Evolutionary conservation across 1,284 basidiomycete species (phyloP).

Genomic region (Hemileia vastatrix): DNA sequence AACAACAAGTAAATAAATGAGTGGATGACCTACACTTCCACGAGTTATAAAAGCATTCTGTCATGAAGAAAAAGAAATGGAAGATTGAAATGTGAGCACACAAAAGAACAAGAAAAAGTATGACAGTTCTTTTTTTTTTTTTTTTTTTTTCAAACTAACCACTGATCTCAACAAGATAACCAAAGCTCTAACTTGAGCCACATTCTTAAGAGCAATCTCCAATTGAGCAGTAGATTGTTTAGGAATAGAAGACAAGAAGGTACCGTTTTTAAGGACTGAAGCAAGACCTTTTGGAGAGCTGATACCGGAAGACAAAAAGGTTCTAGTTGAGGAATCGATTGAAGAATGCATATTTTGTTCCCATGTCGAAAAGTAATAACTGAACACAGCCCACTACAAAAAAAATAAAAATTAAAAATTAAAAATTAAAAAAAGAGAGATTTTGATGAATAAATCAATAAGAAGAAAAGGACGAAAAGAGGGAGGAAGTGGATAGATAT

Average conservation of each 20-base stretch:
- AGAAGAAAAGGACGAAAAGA: background rate
- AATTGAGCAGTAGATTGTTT: constrained; percentile 5
- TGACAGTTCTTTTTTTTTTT: no score
- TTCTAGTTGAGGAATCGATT: background rate
- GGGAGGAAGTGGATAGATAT: background rate
- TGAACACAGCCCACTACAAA: constrained; percentile 10
- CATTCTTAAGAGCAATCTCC: constrained; percentile 6
- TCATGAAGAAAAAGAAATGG: background rate
- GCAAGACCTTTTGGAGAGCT: background rate
- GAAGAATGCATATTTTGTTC: constrained; percentile 8
- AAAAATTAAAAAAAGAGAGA: no score
- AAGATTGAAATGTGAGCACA: background rate
- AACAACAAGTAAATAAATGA: background rate
- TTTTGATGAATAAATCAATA: no score
- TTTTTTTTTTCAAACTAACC: background rate
- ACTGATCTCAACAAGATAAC: constrained; percentile 20
- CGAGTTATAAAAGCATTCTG: constrained; percentile 19
- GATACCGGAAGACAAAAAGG: constrained; percentile 4
- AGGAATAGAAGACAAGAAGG: constrained; percentile 3
- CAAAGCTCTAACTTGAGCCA: constrained; percentile 12
- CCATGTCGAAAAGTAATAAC: constrained; percentile 13
- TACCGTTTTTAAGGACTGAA: background rate
- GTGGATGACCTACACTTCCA: background rate
- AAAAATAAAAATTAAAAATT: no score
- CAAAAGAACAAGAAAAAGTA: no score